These are phyloP conservation scores for Stereocaulon alpinum DNA, from an alignment of 495 filamentous ascomycete species.

Conservation along the genomic window DNA sequence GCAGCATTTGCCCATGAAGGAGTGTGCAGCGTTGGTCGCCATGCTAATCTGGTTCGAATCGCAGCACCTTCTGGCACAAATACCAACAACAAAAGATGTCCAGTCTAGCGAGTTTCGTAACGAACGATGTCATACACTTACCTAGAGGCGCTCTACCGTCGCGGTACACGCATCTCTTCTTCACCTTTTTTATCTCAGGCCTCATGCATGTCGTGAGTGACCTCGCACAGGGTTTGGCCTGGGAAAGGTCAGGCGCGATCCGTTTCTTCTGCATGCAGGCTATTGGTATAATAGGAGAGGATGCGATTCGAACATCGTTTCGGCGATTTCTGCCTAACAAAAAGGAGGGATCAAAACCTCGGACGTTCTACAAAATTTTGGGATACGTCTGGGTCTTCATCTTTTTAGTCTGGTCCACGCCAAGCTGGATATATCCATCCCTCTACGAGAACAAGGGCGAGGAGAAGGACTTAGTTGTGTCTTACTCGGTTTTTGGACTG, in stretches of 20 bases:
- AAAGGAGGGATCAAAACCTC: not conserved
- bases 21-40: not conserved
- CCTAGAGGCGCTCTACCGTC: slow-evolving; percentile 24
- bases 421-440: slow-evolving; percentile 4
- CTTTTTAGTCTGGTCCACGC: not conserved
- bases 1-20: not conserved
- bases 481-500: not conserved
- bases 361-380: not conserved
- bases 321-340: no score
- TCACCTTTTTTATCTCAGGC: slow-evolving; percentile 29
- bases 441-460: not conserved
- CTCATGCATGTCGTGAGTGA: slow-evolving; percentile 26
- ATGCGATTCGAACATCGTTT: slow-evolving; percentile 23
- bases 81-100: slow-evolving; percentile 27
- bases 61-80: slow-evolving; percentile 36
- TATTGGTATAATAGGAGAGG: slow-evolving; percentile 29
- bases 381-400: slow-evolving; percentile 19
- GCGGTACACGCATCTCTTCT: slow-evolving; percentile 28
- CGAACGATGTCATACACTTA: slow-evolving; percentile 25
- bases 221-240: slow-evolving; percentile 17
- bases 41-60: not conserved
- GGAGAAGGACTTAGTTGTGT: not conserved
- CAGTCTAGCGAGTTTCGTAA: slow-evolving; percentile 22
- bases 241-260: slow-evolving; percentile 20
- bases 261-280: slow-evolving; percentile 28